phyloP scores from a whole-genome alignment of 768 basidiomycete species.

The Galerina marginata region DNA sequence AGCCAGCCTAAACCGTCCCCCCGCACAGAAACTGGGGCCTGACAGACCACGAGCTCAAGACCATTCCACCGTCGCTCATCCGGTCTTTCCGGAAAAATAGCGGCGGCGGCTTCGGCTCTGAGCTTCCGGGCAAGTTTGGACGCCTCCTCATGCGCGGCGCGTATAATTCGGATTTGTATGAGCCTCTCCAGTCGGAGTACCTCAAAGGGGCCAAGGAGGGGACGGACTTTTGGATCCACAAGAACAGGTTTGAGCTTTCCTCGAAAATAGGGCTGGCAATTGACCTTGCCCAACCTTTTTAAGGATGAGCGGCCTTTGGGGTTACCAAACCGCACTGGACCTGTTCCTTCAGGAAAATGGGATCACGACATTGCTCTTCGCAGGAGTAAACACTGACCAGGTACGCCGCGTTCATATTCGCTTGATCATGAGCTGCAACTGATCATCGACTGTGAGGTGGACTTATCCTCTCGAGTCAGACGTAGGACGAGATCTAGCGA shows the following conservation, averaged over 20 bases:
- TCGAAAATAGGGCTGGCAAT: neutral
- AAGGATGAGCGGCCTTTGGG: conserved; percentile 73
- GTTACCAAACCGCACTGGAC: conserved; percentile 64
- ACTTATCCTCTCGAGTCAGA: too few relatives aligned
- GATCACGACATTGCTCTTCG: conserved; percentile 63
- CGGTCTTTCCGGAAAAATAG: conserved; percentile 58
- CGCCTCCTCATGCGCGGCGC: conserved; percentile 62
- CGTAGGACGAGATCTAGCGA: too few relatives aligned
- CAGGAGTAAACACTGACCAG: conserved; percentile 73
- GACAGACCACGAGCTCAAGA: conserved; percentile 65
- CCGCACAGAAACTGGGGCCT: conserved; percentile 68
- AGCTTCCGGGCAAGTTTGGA: conserved; percentile 59
- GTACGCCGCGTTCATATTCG: conserved; percentile 32
- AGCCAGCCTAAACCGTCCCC: neutral
- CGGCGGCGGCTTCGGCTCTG: conserved; percentile 57
- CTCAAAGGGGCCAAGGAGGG: conserved; percentile 55
- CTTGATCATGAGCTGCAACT: neutral
- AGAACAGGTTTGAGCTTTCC: conserved; percentile 52
- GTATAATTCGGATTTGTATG: conserved; percentile 66
- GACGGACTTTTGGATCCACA: conserved; percentile 76
- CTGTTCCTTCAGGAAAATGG: conserved; percentile 68
- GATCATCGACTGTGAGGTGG: too few relatives aligned
- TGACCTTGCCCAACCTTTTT: neutral
- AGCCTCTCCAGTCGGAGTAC: conserved; percentile 62
- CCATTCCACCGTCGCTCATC: conserved; percentile 63